Evolutionary conservation across 1,284 basidiomycete genomes (phyloP), one percentile per base, ranked within the genome.

Genomic region (Pulchroboletus neoregius): DNA sequence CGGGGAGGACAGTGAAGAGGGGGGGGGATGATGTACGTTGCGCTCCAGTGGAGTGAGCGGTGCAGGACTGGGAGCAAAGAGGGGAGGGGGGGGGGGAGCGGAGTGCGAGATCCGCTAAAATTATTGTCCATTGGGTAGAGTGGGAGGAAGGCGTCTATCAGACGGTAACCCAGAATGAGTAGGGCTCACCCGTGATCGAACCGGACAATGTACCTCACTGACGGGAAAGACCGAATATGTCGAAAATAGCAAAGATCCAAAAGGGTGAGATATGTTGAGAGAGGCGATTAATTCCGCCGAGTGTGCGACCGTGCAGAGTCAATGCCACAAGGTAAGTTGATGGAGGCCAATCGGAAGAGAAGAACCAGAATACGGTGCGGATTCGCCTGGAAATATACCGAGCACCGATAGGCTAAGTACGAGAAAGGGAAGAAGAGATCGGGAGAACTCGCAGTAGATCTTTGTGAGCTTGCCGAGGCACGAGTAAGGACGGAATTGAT

Each of bases 381-480:
- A n/a, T 66, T 59, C 52, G 56, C 53, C 57, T 62, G 51, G 54
- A 55, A 60, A 65, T 63, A 61, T 53, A 52, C 56, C 56, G 58
- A 56, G 54, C 50, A 67, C 65, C 61, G 71, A 73, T 69, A 71
- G 67, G 68, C 48, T 58, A 58, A 63, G 50, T 51, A 68, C 64
- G 50, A 63, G 63, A 71, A 68, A 62, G 58, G 58, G 24, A 51
- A 55, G 48, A 31, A 31, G 22, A 53, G 58, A 56, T 63, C 62
- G 46, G 26, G 41, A 36, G 41, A 16, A 35, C 41, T 41, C 9
- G 47, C 33, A 40, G 50, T 45, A 59, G 60, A 65, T 66, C 63
- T 56, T 45, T 65, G 51, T 43, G 51, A 27, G 42, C 37, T 58
- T 62, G 61, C 59, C 61, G 64, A 63, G 60, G 53, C 58, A 61